phyloP scores from a whole-genome alignment of 2,329 filamentous ascomycete species.

The Colletotrichum trifolii region DNA sequence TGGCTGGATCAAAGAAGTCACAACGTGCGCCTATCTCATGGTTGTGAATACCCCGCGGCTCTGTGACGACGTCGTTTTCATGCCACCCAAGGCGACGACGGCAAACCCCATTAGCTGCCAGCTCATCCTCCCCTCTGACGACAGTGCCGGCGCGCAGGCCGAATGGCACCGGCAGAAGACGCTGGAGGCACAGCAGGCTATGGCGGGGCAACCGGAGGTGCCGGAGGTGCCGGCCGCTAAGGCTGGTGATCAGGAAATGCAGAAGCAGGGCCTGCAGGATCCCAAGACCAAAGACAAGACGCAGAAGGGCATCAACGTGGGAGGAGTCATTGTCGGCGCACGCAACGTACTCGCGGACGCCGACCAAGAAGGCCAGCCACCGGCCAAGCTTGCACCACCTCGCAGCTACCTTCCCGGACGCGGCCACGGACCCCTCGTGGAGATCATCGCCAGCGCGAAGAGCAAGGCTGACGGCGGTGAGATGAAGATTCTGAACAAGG shows the following conservation, averaged over 20 bases:
- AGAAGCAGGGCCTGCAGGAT: slow-evolving; percentile 8
- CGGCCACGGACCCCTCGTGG: slow-evolving; percentile 41
- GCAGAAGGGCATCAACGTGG: slow-evolving; percentile 54
- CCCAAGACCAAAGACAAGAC: slow-evolving; percentile 34
- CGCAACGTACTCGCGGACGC: slow-evolving; percentile 59
- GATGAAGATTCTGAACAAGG: slow-evolving; percentile 69
- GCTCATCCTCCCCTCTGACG: slow-evolving; percentile 70
- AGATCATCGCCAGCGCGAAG: slow-evolving; percentile 58
- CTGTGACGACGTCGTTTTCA: slow-evolving; percentile 87
- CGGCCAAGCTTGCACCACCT: slow-evolving; percentile 58
- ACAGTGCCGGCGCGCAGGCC: slow-evolving; percentile 48
- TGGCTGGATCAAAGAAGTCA: slow-evolving; percentile 91
- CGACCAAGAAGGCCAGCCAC: slow-evolving; percentile 59
- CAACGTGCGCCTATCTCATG: slow-evolving; percentile 93
- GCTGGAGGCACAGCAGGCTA: slow-evolving; percentile 50
- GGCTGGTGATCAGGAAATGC: slow-evolving; percentile 12
- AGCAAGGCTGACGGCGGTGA: slow-evolving; percentile 69
- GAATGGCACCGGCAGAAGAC: slow-evolving; percentile 48
- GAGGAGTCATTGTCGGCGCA: slow-evolving; percentile 65
- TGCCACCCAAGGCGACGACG: slow-evolving; percentile 80
- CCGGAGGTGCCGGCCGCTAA: slow-evolving; percentile 8
- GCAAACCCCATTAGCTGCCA: slow-evolving; percentile 83
- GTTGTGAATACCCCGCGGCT: slow-evolving; percentile 89
- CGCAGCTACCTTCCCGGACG: slow-evolving; percentile 50
- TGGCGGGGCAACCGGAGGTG: slow-evolving; percentile 42